Evolutionary conservation across 495 filamentous ascomycete genomes (phyloP).

Genomic region (Annulohypoxylon moriforme): DNA sequence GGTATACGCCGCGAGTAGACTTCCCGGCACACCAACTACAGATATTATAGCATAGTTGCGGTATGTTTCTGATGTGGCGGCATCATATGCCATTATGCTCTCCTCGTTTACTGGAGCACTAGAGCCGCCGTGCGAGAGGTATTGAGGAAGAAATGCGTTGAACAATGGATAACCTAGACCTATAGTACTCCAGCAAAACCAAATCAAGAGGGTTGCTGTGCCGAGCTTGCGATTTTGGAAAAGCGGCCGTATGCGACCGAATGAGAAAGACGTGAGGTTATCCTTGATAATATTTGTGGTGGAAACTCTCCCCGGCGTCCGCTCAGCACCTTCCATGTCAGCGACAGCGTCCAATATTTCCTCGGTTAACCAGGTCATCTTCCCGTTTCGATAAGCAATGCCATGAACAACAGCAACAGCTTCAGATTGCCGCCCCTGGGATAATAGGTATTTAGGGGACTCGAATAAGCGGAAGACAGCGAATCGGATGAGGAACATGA

Average conservation of each 20-base stretch:
- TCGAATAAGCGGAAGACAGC: slow-evolving; percentile 85
- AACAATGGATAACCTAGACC: slow-evolving; percentile 78
- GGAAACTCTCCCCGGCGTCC: slow-evolving; percentile 42
- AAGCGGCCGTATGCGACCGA: slow-evolving; percentile 58
- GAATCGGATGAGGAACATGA: slow-evolving; percentile 78
- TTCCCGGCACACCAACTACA: slow-evolving; percentile 77
- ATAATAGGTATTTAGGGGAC: slow-evolving; percentile 84
- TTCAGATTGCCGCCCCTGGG: slow-evolving; percentile 76
- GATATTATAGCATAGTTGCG: slow-evolving; percentile 82
- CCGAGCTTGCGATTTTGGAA: slow-evolving; percentile 61
- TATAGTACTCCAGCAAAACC: slow-evolving; percentile 68
- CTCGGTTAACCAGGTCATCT: slow-evolving; percentile 70
- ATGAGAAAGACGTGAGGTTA: slow-evolving; percentile 56
- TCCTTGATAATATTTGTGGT: slow-evolving; percentile 52
- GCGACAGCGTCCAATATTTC: slow-evolving; percentile 67
- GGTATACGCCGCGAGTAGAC: slow-evolving; percentile 73
- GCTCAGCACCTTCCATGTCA: slow-evolving; percentile 46
- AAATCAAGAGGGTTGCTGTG: slow-evolving; percentile 63
- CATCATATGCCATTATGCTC: slow-evolving; percentile 16
- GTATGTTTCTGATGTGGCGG: slow-evolving; percentile 61
- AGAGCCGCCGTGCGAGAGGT: slow-evolving; percentile 76
- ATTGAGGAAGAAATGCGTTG: slow-evolving; percentile 86
- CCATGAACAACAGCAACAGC: slow-evolving; percentile 82
- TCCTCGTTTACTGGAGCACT: slow-evolving; percentile 48
- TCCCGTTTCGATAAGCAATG: slow-evolving; percentile 75